Conservation (phyloP, 352 stramenopile genomes). For the Pythium dissotocum region DNA sequence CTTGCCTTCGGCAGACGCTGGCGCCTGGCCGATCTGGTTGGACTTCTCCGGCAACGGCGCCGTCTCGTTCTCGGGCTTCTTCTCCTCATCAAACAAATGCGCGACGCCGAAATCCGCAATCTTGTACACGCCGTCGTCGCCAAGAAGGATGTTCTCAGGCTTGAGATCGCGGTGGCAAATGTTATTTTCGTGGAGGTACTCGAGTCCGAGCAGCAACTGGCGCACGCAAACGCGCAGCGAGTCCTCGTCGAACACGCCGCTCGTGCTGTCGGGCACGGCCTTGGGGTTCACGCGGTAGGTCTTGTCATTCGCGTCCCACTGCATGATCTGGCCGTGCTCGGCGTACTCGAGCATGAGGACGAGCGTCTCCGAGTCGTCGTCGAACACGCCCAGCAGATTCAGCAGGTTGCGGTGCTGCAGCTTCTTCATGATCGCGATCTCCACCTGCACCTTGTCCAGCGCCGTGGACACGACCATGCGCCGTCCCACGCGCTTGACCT, state of each 20-base stretch:
- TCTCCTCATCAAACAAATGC: constrained; percentile 77
- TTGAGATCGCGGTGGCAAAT: constrained; percentile 89
- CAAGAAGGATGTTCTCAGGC: constrained; percentile 83
- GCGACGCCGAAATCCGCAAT: constrained; percentile 87
- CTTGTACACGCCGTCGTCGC: constrained; percentile 68
- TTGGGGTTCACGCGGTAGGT: constrained; percentile 47
- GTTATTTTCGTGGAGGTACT: constrained; percentile 85
- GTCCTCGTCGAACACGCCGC: constrained; percentile 46
- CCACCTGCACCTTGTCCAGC: constrained; percentile 85
- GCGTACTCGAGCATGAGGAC: constrained; percentile 88
- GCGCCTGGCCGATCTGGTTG: constrained; percentile 17
- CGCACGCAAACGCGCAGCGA: constrained; percentile 66
- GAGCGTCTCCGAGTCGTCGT: constrained; percentile 81
- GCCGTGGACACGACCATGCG: constrained; percentile 86
- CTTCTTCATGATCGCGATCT: constrained; percentile 92
- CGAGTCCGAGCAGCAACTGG: constrained; percentile 71
- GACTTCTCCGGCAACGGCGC: constrained; percentile 22
- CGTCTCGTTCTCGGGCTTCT: constrained; percentile 1
- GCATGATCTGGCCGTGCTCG: constrained; percentile 80
- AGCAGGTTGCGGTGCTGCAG: constrained; percentile 75
- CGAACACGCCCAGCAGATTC: constrained; percentile 81
- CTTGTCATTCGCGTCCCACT: constrained; percentile 63
- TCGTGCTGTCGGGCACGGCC: constrained; percentile 10
- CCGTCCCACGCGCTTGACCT: constrained; percentile 78
- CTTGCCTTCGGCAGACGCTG: constrained; percentile 27